Evolutionary conservation across 352 stramenopile genomes (phyloP).

Genomic region (Elongisporangium prolatum): DNA sequence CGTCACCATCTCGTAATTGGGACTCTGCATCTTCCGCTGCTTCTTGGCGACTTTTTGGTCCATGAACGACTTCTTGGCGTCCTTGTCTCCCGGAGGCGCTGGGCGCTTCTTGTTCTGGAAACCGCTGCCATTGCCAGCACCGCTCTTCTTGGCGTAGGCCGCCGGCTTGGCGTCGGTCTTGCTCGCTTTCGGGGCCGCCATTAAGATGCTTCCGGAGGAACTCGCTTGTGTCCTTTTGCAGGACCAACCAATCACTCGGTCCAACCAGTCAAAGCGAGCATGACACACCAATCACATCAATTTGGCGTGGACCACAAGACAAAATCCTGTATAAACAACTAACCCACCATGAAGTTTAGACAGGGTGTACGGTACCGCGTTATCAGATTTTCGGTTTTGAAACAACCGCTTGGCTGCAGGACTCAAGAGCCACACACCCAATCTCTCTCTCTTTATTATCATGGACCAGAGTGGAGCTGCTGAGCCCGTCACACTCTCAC

Average conservation of each 20-base stretch:
- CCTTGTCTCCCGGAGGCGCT: constrained; percentile 31
- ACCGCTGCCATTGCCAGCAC: constrained; percentile 8
- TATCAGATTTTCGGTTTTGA: not conserved
- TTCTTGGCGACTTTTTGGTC: constrained; percentile 89
- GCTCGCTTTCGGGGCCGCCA: not conserved
- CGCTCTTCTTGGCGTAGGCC: constrained; percentile 14
- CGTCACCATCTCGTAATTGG: constrained; percentile 91
- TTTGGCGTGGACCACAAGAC: not conserved
- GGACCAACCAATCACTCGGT: not conserved
- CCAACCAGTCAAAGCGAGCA: not conserved
- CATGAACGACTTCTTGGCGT: constrained; percentile 80
- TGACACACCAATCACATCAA: not conserved
- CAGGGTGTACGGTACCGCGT: not conserved
- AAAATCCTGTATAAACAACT: no score
- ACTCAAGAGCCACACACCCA: not conserved
- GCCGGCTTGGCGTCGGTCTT: constrained; percentile 11
- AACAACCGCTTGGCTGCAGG: not conserved
- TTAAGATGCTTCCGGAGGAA: not conserved
- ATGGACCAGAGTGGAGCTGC: not conserved
- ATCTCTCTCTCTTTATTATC: not conserved
- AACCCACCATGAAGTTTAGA: not conserved
- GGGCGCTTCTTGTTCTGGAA: constrained; percentile 65
- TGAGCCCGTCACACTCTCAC: not conserved
- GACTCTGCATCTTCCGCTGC: constrained; percentile 92
- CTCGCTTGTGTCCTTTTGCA: not conserved